Evolutionary conservation across 306 rosid species (phyloP), one percentile per base, ranked within the genome.

Genomic region (Purshia tridentata): DNA sequence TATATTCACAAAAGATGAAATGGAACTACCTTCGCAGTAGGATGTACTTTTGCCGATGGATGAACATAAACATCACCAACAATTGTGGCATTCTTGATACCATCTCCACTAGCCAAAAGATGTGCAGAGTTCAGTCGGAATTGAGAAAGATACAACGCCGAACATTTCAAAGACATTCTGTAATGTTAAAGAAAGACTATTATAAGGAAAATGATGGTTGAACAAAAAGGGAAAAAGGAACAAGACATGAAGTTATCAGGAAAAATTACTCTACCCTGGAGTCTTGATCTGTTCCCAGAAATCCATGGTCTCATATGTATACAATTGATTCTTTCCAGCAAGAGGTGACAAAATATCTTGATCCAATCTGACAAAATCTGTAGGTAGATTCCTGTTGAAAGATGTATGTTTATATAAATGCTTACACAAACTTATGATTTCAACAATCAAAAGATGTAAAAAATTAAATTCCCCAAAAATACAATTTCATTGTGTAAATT

Each of bases 241-340:
- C 64, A 47, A 23, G 8, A 59, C 51, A 50, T 35, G 9, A 61
- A 65, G 57, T 67, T 45, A 22, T 13, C 15, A 75, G 10, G 59
- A 4, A 41, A 62, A 19, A 39, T 35, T 16, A 53, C 72, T 61
- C 77, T 80, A 91, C 99, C 96, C 99, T 46, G 99, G 99, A 76
- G 99, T 91, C 80, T 94, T 94, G 65, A 94, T 94, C 77, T 94
- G 99, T 88, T 94, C 99, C 97, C 99, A 94, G 73, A 94, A 94
- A 59, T 94, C 96, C 86, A 29, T 77, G 76, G 91, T 88, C 85
- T 94, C 96, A 74, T 87, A 87, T 52, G 96, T 90, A 75, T 89
- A 94, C 42, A 94, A 86, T 72, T 87, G 88, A 58, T 88, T 94
- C 88, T 94, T 94, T 77, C 99, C 99, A 8, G 99, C 98, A 72